These are phyloP conservation scores for Nepenthes alata DNA, from an alignment of 179 eudicot genomes.

Conservation along the genomic window DNA sequence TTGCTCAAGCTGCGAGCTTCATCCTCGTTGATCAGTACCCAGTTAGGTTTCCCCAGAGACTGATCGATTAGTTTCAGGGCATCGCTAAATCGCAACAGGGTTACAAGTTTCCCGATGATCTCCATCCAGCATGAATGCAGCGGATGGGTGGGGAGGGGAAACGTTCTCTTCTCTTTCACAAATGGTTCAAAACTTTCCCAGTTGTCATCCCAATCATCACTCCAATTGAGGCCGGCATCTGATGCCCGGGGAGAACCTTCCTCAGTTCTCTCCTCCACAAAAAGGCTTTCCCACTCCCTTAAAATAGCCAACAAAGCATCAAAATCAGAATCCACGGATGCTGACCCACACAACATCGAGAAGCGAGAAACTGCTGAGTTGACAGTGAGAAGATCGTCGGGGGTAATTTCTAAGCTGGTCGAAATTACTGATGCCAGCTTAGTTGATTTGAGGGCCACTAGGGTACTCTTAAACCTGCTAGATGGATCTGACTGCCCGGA, in stretches of 20 bases:
- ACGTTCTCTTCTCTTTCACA: constrained; percentile 30
- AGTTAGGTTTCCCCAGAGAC: constrained; percentile 23
- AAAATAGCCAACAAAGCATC: constrained; percentile 50
- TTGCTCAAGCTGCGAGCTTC: constrained; percentile 36
- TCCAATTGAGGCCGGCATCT: constrained; percentile 44
- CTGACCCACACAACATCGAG: constrained; percentile 45
- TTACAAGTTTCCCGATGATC: constrained; percentile 39
- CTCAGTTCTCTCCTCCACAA: constrained; percentile 25
- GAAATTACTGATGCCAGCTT: constrained; percentile 58
- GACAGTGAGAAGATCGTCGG: constrained; percentile 54
- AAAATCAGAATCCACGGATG: constrained; percentile 35
- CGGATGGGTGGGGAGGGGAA: constrained; percentile 42
- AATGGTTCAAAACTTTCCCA: constrained; percentile 76
- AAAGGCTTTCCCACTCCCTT: constrained; percentile 74
- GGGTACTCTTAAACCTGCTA: constrained; percentile 49
- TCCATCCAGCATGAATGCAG: constrained; percentile 77
- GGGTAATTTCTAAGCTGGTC: constrained; percentile 41
- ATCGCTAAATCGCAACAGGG: constrained; percentile 25
- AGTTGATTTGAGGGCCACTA: constrained; percentile 78
- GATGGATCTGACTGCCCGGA: constrained; percentile 34
- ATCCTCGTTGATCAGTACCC: constrained; percentile 45
- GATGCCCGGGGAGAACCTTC: constrained; percentile 27
- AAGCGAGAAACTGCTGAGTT: constrained; percentile 81
- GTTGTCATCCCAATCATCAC: constrained; percentile 83
- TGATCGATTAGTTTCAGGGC: constrained; percentile 49